Evolutionary conservation across 352 stramenopile species (phyloP).

Genomic region (Globisporangium ultimum): DNA sequence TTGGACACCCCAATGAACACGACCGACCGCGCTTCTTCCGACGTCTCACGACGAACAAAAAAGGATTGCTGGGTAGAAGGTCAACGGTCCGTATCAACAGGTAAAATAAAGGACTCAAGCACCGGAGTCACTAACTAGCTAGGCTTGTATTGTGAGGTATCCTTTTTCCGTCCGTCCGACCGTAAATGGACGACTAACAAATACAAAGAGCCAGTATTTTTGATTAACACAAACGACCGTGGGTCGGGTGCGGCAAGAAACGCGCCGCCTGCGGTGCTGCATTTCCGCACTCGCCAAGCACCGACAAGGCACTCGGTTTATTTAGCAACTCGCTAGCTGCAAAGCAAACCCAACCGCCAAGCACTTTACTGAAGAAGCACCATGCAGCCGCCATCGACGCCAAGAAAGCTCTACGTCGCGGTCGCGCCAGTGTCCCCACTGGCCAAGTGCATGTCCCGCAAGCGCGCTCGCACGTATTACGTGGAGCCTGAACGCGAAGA

Average conservation of each 20-base stretch:
- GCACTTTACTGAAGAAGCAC: no score
- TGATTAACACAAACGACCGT: background rate
- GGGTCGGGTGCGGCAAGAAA: background rate
- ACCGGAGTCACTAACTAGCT: background rate
- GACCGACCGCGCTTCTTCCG: background rate
- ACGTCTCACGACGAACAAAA: slow-evolving; percentile 1
- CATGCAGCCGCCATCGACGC: no score
- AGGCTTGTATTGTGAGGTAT: background rate
- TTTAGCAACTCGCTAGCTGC: no score
- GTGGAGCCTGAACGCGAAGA: background rate
- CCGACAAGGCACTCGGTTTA: no score
- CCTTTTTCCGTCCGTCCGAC: background rate
- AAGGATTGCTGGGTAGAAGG: background rate
- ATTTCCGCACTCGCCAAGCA: no score
- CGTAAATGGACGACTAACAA: background rate
- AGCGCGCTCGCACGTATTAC: slow-evolving; percentile 13
- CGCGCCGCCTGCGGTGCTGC: background rate
- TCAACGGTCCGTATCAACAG: no score
- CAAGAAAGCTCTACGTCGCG: background rate
- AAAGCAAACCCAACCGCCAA: no score
- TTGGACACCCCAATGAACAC: background rate
- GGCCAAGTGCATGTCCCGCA: slow-evolving; percentile 17
- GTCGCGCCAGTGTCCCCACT: slow-evolving; percentile 13
- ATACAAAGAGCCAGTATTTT: background rate
- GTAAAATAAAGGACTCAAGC: no score